Base-by-base conservation (phyloP, 768 basidiomycete species). In the Hypholoma fasciculare region DNA sequence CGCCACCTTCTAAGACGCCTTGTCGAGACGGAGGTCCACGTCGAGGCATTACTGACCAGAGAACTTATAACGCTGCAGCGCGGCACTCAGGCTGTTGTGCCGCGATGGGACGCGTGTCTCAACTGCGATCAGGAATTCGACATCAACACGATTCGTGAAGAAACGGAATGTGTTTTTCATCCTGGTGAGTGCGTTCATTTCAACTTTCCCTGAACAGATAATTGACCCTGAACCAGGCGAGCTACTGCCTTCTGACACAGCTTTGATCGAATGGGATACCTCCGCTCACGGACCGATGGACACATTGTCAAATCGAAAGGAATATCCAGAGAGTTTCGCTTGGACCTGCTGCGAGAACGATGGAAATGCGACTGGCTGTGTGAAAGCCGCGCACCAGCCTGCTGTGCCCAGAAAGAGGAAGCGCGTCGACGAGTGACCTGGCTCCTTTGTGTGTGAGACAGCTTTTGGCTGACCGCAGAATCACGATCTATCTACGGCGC, bases 121-220 rank as follows among this genome's bases (percentile, higher is more conserved):
- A 78, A 79, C 58, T 85, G 84, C 60, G 68, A 73, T 17, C 74
- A 76, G 52, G 78, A 82, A 50, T 83, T 74, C 59, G 82, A 84
- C 59, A 68, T 72, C 43, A 72, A 73, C 12, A 67, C 63, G 5
- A 60, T 66, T 43, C 69, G 77, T 46, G 74, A 67, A 17, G 71
- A 75, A 4, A 72, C 69, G 3, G 80, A 80, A 57, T 86, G 83
- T 58, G 47, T 59, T 16, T 83, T 80, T 61, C 84, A 85, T 71
- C 76, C 80, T 43, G 83, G 84, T 82, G 54, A 51, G 76, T 20
- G 19, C 19, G 36, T 48, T 43, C 16, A 26, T 48, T 40, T 13
- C 19, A 9, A 17, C 37, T 53, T 36, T 17, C 27, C 37, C 19
- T 37, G 6, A 38, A 17, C 13, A 13, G n/a, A 34, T 40, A 3